Percentiles rank a stretch among this genome's conserved stretches.
phyloP scores from a whole-genome alignment of 2,329 filamentous ascomycete species.

The Ceratocystis eucalypticola region DNA sequence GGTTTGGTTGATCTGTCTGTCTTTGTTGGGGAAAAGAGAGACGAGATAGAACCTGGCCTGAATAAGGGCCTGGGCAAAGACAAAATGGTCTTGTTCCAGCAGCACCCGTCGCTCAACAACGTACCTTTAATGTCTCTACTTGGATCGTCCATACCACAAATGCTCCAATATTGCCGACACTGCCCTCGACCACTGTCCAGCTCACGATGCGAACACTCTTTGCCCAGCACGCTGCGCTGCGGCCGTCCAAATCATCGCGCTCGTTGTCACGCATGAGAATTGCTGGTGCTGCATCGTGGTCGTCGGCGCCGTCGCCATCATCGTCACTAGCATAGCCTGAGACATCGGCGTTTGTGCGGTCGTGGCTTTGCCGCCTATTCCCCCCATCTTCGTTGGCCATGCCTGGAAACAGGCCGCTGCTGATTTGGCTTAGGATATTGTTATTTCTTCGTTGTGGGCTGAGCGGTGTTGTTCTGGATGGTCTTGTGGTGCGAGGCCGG shows the following conservation, averaged over 20 bases:
- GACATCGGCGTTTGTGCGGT: not conserved
- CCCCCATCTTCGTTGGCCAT: not conserved
- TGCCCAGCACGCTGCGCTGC: conserved; percentile 50
- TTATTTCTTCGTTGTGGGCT: conserved; percentile 1
- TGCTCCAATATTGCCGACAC: conserved; percentile 53
- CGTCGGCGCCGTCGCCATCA: not conserved
- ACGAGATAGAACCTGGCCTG: not conserved
- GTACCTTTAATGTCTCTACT: conserved; percentile 71
- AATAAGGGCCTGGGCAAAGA: not conserved
- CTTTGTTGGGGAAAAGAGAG: not conserved
- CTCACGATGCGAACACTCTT: conserved; percentile 47
- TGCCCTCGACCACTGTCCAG: conserved; percentile 43
- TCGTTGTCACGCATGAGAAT: conserved; percentile 53
- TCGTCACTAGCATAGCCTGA: conserved; percentile 1
- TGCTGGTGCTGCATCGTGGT: conserved; percentile 29
- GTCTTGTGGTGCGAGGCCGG: not conserved
- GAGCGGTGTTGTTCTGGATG: not conserved
- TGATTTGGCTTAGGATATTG: not conserved
- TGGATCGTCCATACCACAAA: conserved; percentile 92
- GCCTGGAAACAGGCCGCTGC: not conserved
- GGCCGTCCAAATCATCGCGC: conserved; percentile 35
- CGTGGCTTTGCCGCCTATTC: not conserved
- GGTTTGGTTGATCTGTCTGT: not conserved
- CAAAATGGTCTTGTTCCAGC: not conserved
- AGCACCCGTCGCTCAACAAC: conserved; percentile 25